phyloP scores from a whole-genome alignment of 768 basidiomycete species.

The Exidia glandulosa region DNA sequence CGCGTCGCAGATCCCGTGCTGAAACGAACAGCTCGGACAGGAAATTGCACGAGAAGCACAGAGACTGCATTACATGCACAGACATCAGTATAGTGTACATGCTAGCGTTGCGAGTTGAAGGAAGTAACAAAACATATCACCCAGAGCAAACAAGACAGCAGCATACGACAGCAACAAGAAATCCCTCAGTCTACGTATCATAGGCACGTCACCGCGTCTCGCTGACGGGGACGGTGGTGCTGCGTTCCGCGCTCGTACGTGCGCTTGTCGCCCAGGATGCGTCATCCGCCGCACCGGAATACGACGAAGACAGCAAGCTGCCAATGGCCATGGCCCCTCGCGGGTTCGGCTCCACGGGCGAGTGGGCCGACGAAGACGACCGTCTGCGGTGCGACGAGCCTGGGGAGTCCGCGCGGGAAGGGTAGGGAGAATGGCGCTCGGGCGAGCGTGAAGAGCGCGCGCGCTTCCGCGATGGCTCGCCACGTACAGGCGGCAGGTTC shows the following conservation, averaged over 20 bases:
- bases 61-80: neutral
- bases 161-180: neutral
- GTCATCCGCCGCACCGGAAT: neutral
- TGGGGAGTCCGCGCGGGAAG: slow-evolving; percentile 14
- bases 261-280: neutral
- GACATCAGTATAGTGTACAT: neutral
- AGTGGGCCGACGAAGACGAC: neutral
- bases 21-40: neutral
- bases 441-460: slow-evolving; percentile 53
- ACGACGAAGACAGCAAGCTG: slow-evolving; percentile 43
- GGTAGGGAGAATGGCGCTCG: slow-evolving; percentile 12
- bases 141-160: neutral
- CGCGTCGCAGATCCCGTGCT: neutral
- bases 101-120: neutral
- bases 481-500: neutral
- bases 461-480: slow-evolving; percentile 33
- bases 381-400: neutral
- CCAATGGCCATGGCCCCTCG: slow-evolving; percentile 73
- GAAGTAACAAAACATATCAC: neutral
- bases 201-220: neutral
- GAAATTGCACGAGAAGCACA: too few species aligned
- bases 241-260: neutral
- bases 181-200: neutral
- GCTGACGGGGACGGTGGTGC: neutral
- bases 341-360: slow-evolving; percentile 35